phyloP scores from a whole-genome alignment of 192 early-diverging fungal genomes.

The Rhizophagus sp. region DNA sequence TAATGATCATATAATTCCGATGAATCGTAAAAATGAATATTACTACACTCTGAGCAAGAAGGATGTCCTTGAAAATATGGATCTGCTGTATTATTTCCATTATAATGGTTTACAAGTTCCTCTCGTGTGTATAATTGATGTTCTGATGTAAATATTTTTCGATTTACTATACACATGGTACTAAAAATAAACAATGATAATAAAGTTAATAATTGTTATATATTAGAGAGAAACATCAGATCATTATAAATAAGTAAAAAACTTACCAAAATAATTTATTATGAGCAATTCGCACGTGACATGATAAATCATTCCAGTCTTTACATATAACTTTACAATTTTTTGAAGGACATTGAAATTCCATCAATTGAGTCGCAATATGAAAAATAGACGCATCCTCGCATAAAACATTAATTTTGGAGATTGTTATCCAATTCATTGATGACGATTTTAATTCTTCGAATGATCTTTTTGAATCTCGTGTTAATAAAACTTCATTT shows the following conservation, averaged over 20 bases:
- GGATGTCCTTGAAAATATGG: slow-evolving; percentile 11
- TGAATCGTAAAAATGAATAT: slow-evolving; percentile 8
- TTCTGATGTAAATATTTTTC: slow-evolving; percentile 3
- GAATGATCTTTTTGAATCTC: not conserved
- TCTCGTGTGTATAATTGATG: slow-evolving; percentile 8
- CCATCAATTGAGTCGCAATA: not conserved
- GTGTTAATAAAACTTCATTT: slow-evolving; percentile 1
- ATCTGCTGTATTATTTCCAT: not conserved
- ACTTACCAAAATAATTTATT: slow-evolving; percentile 17
- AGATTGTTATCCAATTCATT: not conserved
- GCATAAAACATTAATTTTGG: not conserved
- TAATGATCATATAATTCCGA: slow-evolving; percentile 10
- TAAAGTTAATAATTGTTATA: not conserved
- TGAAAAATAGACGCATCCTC: not conserved
- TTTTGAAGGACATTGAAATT: not conserved
- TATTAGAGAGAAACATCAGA: too few species aligned
- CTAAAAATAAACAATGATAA: not conserved
- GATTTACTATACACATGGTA: not conserved
- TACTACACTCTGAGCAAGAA: slow-evolving; percentile 1
- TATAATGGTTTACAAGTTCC: slow-evolving; percentile 8
- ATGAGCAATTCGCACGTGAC: slow-evolving; percentile 1
- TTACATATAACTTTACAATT: not conserved
- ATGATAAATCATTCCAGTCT: not conserved
- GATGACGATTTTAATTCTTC: not conserved
- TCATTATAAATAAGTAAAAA: not conserved